Percentiles rank a stretch among this genome's conserved stretches.
These are phyloP conservation scores for Metarhizium sp. DNA, from an alignment of 2,329 filamentous ascomycete species.

Conservation along the genomic window DNA sequence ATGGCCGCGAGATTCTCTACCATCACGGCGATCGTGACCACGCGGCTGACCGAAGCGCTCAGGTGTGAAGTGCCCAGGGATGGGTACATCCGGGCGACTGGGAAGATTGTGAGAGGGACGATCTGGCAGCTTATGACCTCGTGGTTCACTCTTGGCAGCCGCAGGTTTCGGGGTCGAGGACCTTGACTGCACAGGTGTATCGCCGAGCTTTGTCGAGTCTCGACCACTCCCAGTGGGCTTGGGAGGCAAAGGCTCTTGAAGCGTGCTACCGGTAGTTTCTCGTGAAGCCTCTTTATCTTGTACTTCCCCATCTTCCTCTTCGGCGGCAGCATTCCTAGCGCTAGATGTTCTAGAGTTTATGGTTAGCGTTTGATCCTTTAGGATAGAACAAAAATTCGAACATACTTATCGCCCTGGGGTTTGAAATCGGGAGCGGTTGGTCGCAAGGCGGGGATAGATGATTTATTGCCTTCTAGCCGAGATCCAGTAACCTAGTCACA, in stretches of 20 bases:
- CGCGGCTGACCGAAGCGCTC: slow-evolving; percentile 35
- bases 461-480: slow-evolving; percentile 20
- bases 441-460: slow-evolving; percentile 35
- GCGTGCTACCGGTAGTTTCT: slow-evolving; percentile 1
- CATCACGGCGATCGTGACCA: slow-evolving; percentile 29
- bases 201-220: slow-evolving; percentile 18
- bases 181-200: slow-evolving; percentile 11
- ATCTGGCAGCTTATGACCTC: slow-evolving; percentile 27
- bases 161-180: slow-evolving; percentile 20
- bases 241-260: slow-evolving; percentile 25
- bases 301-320: slow-evolving; percentile 66
- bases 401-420: slow-evolving; percentile 34
- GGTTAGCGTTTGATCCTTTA: slow-evolving; percentile 5
- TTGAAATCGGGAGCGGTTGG: slow-evolving; percentile 57
- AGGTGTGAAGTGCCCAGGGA: slow-evolving; percentile 36
- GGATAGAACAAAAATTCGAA: slow-evolving; percentile 9
- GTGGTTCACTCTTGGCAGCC: slow-evolving; percentile 16
- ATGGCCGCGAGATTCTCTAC: slow-evolving; percentile 19
- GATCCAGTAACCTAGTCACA: slow-evolving; percentile 17
- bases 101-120: slow-evolving; percentile 36
- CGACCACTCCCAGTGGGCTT: slow-evolving; percentile 18
- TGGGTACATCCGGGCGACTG: slow-evolving; percentile 48
- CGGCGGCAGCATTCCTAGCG: slow-evolving; percentile 21
- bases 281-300: slow-evolving; percentile 37
- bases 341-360: slow-evolving; percentile 9